phyloP scores from a whole-genome alignment of 1,284 basidiomycete species.

The Ceratobasidium sp. region DNA sequence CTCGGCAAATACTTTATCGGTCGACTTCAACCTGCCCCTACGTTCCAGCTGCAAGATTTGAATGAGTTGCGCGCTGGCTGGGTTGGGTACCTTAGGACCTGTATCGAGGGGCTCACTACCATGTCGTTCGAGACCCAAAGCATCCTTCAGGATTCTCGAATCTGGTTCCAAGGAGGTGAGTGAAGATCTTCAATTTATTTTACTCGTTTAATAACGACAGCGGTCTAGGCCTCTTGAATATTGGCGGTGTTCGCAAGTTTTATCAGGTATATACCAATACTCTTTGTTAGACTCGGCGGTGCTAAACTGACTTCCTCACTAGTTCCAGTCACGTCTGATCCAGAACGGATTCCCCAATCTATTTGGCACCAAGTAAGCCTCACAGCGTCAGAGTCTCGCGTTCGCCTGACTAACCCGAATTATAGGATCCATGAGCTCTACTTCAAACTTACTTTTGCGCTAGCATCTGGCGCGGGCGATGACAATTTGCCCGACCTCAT shows the following conservation, averaged over 20 bases:
- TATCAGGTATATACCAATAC: slow-evolving; percentile 32
- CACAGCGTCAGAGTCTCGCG: background rate
- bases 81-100: slow-evolving; percentile 37
- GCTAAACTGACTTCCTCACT: slow-evolving; percentile 1
- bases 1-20: slow-evolving; percentile 46
- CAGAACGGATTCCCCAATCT: slow-evolving; percentile 42
- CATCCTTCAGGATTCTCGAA: slow-evolving; percentile 38
- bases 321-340: slow-evolving; percentile 28
- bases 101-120: slow-evolving; percentile 40
- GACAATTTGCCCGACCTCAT: slow-evolving; percentile 37
- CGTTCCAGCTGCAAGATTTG: slow-evolving; percentile 32
- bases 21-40: slow-evolving; percentile 33
- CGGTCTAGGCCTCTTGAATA: slow-evolving; percentile 28
- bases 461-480: slow-evolving; percentile 20
- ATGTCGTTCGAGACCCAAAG: slow-evolving; percentile 41
- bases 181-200: background rate
- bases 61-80: slow-evolving; percentile 35
- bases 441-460: slow-evolving; percentile 35
- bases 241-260: slow-evolving; percentile 40
- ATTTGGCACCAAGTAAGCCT: slow-evolving; percentile 38
- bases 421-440: slow-evolving; percentile 40
- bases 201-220: background rate
- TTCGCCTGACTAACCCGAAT: background rate
- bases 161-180: slow-evolving; percentile 44
- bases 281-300: background rate